Evolutionary conservation across 805 yeast species (phyloP).

Genomic region (Candida sonorensis): DNA sequence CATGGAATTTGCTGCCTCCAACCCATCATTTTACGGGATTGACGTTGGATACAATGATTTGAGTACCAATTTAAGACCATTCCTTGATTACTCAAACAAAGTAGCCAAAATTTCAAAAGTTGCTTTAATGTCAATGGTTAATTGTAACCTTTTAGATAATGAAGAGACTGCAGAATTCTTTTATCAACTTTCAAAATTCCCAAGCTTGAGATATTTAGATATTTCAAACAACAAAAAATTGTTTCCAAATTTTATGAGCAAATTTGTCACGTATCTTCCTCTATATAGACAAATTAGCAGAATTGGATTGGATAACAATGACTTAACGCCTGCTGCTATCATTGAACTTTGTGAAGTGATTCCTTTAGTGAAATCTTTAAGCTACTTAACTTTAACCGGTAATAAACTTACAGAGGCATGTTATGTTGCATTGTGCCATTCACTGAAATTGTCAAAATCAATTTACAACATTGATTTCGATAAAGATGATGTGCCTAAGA

Average conservation of each 20-base stretch:
- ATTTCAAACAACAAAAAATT: conserved; percentile 61
- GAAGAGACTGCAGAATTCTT: conserved; percentile 45
- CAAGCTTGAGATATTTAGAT: conserved; percentile 65
- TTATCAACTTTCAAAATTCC: conserved; percentile 43
- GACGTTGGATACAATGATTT: conserved; percentile 83
- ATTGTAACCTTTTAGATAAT: conserved; percentile 50
- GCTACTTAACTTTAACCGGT: conserved; percentile 64
- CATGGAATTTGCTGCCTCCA: conserved; percentile 49
- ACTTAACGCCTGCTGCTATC: conserved; percentile 48
- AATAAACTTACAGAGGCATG: conserved; percentile 54
- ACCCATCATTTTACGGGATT: conserved; percentile 51
- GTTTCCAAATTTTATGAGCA: conserved; percentile 55
- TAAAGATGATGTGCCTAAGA: conserved; percentile 50
- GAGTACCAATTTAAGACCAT: conserved; percentile 29
- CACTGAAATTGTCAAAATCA: conserved; percentile 59
- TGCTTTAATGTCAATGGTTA: conserved; percentile 53
- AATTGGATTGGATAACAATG: conserved; percentile 66
- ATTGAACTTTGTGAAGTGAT: conserved; percentile 59
- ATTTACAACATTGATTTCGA: conserved; percentile 66
- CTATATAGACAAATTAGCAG: conserved; percentile 56
- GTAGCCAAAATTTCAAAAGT: conserved; percentile 20
- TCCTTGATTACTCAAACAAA: conserved; percentile 27
- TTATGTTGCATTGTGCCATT: conserved; percentile 59
- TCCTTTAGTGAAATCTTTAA: conserved; percentile 58
- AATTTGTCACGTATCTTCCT: conserved; percentile 60